phyloP scores from a whole-genome alignment of 768 basidiomycete genomes.

The Rhodocollybia butyracea region DNA sequence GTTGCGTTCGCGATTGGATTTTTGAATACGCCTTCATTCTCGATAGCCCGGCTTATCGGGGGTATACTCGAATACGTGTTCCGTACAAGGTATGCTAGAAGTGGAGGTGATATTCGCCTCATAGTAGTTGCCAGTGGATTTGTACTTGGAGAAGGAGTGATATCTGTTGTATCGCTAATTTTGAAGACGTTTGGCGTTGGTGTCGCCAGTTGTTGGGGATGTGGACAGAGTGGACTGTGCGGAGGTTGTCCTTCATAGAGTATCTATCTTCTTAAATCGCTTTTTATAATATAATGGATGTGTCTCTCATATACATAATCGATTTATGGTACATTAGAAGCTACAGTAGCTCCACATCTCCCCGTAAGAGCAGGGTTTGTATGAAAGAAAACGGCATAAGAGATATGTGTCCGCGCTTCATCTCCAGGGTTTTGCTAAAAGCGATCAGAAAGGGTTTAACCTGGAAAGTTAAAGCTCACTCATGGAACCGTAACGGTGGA shows the following conservation, averaged over 20 bases:
- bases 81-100: conserved; percentile 47
- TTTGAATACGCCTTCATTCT: conserved; percentile 93
- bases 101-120: conserved; percentile 62
- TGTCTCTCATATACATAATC: not conserved
- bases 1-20: conserved; percentile 96
- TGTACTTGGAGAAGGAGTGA: conserved; percentile 91
- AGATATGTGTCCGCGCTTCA: conserved; percentile 81
- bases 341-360: conserved; percentile 76
- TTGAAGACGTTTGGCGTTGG: conserved; percentile 74
- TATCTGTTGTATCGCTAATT: conserved; percentile 76
- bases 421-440: conserved; percentile 47
- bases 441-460: conserved; percentile 7
- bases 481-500: conserved; percentile 62
- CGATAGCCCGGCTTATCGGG: conserved; percentile 86
- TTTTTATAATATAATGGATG: not conserved
- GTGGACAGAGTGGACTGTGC: conserved; percentile 64
- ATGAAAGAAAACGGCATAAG: conserved; percentile 74
- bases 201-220: conserved; percentile 84
- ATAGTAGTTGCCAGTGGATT: conserved; percentile 94
- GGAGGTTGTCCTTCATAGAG: conserved; percentile 55
- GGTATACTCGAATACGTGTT: conserved; percentile 78
- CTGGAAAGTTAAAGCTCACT: conserved; percentile 42
- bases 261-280: not conserved
- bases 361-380: conserved; percentile 67
- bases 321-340: not conserved